Evolutionary conservation across 495 filamentous ascomycete genomes (phyloP).

Genomic region (Aspergillus leporis): DNA sequence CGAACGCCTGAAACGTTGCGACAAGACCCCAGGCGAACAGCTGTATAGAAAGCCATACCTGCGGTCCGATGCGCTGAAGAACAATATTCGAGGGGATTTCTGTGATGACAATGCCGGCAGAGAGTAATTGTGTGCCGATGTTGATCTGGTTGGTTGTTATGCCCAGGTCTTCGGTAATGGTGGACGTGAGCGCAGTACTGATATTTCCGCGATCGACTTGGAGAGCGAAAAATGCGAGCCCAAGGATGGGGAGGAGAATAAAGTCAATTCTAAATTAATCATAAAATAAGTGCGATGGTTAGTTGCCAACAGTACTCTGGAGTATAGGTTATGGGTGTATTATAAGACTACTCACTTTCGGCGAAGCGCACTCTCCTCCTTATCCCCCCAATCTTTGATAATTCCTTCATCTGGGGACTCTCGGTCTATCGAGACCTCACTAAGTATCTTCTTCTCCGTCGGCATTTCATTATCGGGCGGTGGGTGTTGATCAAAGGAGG

Average conservation of each 20-base stretch:
- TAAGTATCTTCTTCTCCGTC: neutral
- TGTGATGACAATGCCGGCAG: slow-evolving; percentile 55
- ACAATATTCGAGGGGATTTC: slow-evolving; percentile 61
- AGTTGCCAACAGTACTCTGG: neutral
- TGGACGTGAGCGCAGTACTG: slow-evolving; percentile 49
- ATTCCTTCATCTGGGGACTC: neutral
- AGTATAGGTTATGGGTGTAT: neutral
- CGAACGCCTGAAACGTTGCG: slow-evolving; percentile 59
- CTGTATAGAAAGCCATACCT: slow-evolving; percentile 54
- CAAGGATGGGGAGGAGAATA: slow-evolving; percentile 52
- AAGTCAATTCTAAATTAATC: slow-evolving; percentile 44
- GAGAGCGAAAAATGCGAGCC: slow-evolving; percentile 58
- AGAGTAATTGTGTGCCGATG: slow-evolving; percentile 55
- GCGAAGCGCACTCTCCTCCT: neutral
- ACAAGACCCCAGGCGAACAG: slow-evolving; percentile 61
- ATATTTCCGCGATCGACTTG: slow-evolving; percentile 58
- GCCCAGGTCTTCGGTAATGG: slow-evolving; percentile 52
- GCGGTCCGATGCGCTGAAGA: slow-evolving; percentile 55
- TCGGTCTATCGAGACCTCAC: neutral
- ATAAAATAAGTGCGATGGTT: neutral
- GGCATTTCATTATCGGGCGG: neutral
- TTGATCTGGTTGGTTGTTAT: slow-evolving; percentile 62
- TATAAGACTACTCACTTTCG: neutral
- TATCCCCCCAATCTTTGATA: neutral
- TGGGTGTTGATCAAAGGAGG: neutral